Evolutionary conservation across 495 filamentous ascomycete genomes (phyloP).

Genomic region (Xylaria bambusicola): DNA sequence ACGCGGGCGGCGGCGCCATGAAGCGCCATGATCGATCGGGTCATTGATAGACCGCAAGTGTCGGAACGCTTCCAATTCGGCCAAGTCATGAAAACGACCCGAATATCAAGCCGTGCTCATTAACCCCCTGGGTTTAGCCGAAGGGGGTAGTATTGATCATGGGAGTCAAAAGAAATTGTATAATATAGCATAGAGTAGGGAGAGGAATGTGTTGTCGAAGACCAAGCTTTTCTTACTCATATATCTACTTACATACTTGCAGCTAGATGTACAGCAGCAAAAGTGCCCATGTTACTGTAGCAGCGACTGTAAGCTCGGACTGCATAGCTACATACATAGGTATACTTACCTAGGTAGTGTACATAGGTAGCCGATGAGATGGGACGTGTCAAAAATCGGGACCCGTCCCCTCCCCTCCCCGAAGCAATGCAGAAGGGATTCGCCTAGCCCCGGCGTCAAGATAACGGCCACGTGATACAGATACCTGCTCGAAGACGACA

Average conservation of each 20-base stretch:
- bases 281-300: no score
- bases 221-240: no score
- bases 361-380: neutral
- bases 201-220: neutral
- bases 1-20: neutral
- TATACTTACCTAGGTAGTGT: no score
- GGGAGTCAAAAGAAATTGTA: neutral
- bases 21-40: neutral
- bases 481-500: neutral
- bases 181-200: neutral
- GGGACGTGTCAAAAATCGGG: slow-evolving; percentile 4
- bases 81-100: neutral
- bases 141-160: neutral
- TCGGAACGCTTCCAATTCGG: slow-evolving; percentile 2
- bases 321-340: no score
- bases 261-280: no score
- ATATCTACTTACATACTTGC: no score
- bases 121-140: neutral
- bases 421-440: slow-evolving; percentile 7
- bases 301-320: no score
- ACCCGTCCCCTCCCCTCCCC: neutral
- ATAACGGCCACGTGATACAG: slow-evolving; percentile 9
- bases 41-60: slow-evolving; percentile 6
- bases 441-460: slow-evolving; percentile 14
- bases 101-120: neutral